Conservation (phyloP, 2,329 filamentous ascomycete genomes). For the Metarhizium humberi region DNA sequence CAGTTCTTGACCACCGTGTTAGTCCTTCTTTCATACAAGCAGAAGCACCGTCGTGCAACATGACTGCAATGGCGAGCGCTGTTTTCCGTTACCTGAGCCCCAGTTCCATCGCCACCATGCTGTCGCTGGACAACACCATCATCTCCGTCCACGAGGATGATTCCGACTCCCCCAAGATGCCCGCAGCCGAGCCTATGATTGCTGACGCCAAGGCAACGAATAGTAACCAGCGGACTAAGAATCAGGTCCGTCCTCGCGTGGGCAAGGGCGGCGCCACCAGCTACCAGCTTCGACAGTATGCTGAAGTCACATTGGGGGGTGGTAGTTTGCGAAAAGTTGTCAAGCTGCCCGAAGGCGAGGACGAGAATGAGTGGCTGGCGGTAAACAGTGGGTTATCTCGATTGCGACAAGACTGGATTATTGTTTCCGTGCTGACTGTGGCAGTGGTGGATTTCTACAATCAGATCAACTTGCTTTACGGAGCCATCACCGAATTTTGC, state of each 20-base stretch:
- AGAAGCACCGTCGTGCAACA: slow-evolving; percentile 4
- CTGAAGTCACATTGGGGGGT: slow-evolving; percentile 90
- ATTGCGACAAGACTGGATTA: background rate
- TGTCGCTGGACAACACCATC: slow-evolving; percentile 19
- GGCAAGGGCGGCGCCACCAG: slow-evolving; percentile 76
- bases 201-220: slow-evolving; percentile 19
- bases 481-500: slow-evolving; percentile 98
- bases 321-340: slow-evolving; percentile 94
- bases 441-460: slow-evolving; percentile 99
- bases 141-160: slow-evolving; percentile 21
- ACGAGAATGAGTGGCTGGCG: slow-evolving; percentile 95
- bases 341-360: slow-evolving; percentile 92
- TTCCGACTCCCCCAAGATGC: slow-evolving; percentile 10
- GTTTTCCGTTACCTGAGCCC: slow-evolving; percentile 23
- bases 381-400: slow-evolving; percentile 69
- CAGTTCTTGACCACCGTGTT: slow-evolving; percentile 35
- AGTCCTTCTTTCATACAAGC: slow-evolving; percentile 14
- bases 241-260: slow-evolving; percentile 83
- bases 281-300: slow-evolving; percentile 96
- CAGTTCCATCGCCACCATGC: slow-evolving; percentile 22
- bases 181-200: slow-evolving; percentile 11
- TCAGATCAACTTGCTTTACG: slow-evolving; percentile 97
- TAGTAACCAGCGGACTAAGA: slow-evolving; percentile 71
- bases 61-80: slow-evolving; percentile 11
- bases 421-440: background rate